Base-by-base conservation (phyloP, 257 asterid species). In the Forsythia viridissima region DNA sequence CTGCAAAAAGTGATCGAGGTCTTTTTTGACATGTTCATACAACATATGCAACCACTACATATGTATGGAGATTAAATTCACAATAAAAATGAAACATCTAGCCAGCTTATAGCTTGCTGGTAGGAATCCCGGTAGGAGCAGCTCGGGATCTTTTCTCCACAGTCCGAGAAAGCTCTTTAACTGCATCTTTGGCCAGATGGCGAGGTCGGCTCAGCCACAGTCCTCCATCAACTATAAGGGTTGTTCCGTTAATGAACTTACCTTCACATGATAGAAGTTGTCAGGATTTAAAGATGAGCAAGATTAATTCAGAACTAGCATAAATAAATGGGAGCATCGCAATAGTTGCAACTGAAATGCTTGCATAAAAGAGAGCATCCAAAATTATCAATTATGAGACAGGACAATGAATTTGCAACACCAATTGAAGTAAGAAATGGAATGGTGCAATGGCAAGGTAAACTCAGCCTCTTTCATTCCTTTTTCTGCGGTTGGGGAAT, bases 181-280 rank as follows among this genome's bases (percentile, higher is more conserved):
- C 97, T 24, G 82, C 91, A 40, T 92, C 97, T 82, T 94, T 94
- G 6, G 89, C 68, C 59, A 94, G 68, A 75, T 82, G 78, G 42
- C 96, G 93, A 8, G 97, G 97, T 38, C 38, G 71, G 81, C 97
- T 91, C 86, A 94, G 74, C 97, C 98, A 92, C 70, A 87, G 81
- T 57, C 97, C 97, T 81, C 97, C 97, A 76, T 94, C 98, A 37
- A 94, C 88, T 1, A 85, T 82, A 80, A 92, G 39, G 37, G 83
- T 89, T 52, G 86, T 86, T 66, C 98, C 98, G 8, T 94, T 94
- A 55, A 94, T 76, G 74, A 85, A 87, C 85, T 94, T 92, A 9
- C 97, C 98, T 94, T 57, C 81, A 82, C 15, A 42, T 5, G 39
- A 37, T 11, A 34, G 12, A 11, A 13, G 72, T 51, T 9, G n/a